phyloP scores from a whole-genome alignment of 1,284 basidiomycete genomes.

The Ganoderma meredithae region DNA sequence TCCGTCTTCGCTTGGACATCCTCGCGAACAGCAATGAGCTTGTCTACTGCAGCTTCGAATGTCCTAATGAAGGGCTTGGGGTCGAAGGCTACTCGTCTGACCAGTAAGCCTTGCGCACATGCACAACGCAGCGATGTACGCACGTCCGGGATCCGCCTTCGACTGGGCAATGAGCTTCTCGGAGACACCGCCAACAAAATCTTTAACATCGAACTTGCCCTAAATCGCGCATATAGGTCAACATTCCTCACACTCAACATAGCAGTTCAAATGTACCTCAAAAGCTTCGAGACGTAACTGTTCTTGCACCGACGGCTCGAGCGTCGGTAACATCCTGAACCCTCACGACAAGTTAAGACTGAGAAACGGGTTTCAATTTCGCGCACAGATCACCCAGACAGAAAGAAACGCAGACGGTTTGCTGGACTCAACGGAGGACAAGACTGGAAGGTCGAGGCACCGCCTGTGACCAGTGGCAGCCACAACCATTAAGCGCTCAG shows the following conservation, averaged over 20 bases:
- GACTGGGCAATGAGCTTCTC: slow-evolving; percentile 88
- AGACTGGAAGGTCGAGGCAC: background rate
- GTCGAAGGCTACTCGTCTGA: slow-evolving; percentile 76
- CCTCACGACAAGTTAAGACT: background rate
- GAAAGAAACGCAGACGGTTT: background rate
- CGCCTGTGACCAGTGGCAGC: background rate
- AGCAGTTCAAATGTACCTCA: slow-evolving; percentile 34
- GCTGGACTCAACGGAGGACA: background rate
- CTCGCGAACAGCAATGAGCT: slow-evolving; percentile 83
- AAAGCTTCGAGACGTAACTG: slow-evolving; percentile 42
- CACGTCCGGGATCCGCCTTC: slow-evolving; percentile 84
- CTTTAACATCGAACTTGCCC: slow-evolving; percentile 92
- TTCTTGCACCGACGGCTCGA: slow-evolving; percentile 40
- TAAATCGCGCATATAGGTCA: slow-evolving; percentile 39
- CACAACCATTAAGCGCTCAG: background rate
- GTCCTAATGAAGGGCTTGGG: slow-evolving; percentile 92
- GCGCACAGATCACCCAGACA: too few species aligned
- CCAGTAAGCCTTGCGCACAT: background rate
- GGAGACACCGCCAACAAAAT: slow-evolving; percentile 86
- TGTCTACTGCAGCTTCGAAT: slow-evolving; percentile 91
- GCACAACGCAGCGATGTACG: slow-evolving; percentile 43
- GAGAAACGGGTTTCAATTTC: background rate
- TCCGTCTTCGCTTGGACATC: slow-evolving; percentile 91
- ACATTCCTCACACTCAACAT: background rate
- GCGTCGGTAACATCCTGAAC: slow-evolving; percentile 15